Conservation (phyloP, 495 filamentous ascomycete species). For the Tuber calosporum region DNA sequence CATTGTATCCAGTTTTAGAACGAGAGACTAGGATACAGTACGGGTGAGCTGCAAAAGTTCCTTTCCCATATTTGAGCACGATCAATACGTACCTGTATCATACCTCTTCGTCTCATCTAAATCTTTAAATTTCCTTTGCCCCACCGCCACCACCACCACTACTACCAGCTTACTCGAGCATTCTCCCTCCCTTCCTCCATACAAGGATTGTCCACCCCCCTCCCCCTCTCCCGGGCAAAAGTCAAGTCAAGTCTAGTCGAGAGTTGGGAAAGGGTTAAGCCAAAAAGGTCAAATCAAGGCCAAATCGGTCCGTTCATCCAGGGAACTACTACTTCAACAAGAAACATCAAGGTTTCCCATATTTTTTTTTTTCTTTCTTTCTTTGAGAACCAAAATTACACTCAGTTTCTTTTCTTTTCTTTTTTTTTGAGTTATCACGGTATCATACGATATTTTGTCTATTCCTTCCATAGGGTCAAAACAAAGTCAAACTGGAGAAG, state of each 20-base stretch:
- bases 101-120: neutral
- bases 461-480: neutral
- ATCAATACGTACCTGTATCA: neutral
- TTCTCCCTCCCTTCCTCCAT: neutral
- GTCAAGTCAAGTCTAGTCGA: neutral
- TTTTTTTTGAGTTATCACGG: neutral
- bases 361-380: neutral
- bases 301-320: neutral
- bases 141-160: neutral
- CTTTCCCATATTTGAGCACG: neutral
- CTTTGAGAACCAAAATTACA: neutral
- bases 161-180: neutral
- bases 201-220: neutral
- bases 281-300: neutral
- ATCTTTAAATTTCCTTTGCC: neutral
- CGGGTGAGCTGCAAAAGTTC: neutral
- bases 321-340: neutral
- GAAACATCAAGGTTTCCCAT: neutral
- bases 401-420: neutral
- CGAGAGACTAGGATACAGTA: neutral
- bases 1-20: neutral
- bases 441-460: neutral
- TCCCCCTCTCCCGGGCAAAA: neutral
- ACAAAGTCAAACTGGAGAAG: neutral
- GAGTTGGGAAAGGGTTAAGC: neutral